A percentile compares a stretch with the other conserved stretches of the same genome.
Evolutionary conservation across 106 monocot genomes (phyloP).

Genomic region (Apostasia shenzhenica): DNA sequence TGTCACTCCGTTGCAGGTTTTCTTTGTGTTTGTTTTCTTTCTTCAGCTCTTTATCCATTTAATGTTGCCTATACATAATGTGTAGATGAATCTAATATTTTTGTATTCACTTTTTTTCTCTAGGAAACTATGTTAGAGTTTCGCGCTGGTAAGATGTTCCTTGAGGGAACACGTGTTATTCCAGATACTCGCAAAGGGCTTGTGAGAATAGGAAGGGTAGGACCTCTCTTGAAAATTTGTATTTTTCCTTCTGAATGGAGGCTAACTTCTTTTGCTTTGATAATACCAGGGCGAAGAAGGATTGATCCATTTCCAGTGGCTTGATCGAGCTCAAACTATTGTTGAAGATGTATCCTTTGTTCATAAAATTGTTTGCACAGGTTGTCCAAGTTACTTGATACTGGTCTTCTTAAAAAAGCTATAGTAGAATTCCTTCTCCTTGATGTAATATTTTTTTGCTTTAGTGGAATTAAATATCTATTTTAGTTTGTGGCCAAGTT

Average conservation of each 20-base stretch:
- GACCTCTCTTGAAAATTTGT: not conserved
- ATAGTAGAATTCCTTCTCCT: too few species aligned
- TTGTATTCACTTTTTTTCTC: conserved; percentile 5
- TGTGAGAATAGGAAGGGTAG: conserved; percentile 84
- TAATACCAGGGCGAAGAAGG: conserved; percentile 85
- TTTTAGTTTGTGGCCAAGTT: too few species aligned
- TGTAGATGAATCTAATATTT: too few species aligned
- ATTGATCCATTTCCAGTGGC: conserved; percentile 92
- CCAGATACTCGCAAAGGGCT: conserved; percentile 92
- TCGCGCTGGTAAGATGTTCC: conserved; percentile 84
- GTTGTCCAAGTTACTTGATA: too few species aligned
- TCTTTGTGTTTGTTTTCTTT: too few species aligned
- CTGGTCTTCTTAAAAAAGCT: too few species aligned
- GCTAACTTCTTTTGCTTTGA: conserved; percentile 6
- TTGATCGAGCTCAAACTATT: conserved; percentile 53
- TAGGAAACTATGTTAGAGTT: conserved; percentile 92
- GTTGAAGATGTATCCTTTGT: conserved; percentile 80
- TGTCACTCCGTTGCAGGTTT: too few species aligned
- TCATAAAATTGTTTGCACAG: not conserved
- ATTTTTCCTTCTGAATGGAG: not conserved
- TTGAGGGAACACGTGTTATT: conserved; percentile 58
- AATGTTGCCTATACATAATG: too few species aligned
- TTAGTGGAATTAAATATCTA: too few species aligned
- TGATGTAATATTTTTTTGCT: too few species aligned
- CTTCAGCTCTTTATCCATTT: too few species aligned